Evolutionary conservation across 352 stramenopile genomes (phyloP), one percentile per base, ranked within the genome.

Genomic region (Phytophthora cactorum): DNA sequence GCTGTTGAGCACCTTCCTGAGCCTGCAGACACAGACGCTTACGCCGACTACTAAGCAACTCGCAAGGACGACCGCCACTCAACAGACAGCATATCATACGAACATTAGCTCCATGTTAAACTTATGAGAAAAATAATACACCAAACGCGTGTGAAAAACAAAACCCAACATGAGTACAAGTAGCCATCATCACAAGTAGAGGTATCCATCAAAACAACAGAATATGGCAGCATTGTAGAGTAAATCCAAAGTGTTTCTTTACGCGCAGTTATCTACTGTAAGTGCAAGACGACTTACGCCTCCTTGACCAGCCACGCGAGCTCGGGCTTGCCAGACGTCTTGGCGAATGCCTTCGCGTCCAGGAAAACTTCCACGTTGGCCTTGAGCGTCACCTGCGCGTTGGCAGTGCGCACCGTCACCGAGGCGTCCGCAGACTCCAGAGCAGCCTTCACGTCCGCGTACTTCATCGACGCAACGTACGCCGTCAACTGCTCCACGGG

Each of bases 391-490:
- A 73, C 81, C 45, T 73, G 32, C 29, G 78, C 78, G 29, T 76
- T 72, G 12, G 66, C 63, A 32, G 82, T 81, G 53, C 81, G 70
- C 47, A 93, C 76, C 11, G 69, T 71, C 36, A 95, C 50, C 39
- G 73, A 63, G 10, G 66, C 75, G 17, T 65, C 64, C 22, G 63
- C 46, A 2, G 68, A 70, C 31, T 75, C 59, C 12, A 91, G 59
- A 25, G 73, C 69, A n/a, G 74, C 59, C 72, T 93, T 88, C n/a
- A 93, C 81, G 57, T 92, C 84, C 15, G 78, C 75, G 64, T 91
- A 95, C 56, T 89, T 84, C 87, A 95, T 95, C 45, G 85, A 91
- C 39, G 79, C 72, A 38, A 93, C 77, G 52, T 81, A 95, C 12
- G 79, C 70, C 64, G 80, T 88, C 39, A 88, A 76, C 50, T 91